Percentiles rank a stretch among this genome's conserved stretches.
Conservation (phyloP, 2,329 filamentous ascomycete genomes). For the Fusarium ramigenum region DNA sequence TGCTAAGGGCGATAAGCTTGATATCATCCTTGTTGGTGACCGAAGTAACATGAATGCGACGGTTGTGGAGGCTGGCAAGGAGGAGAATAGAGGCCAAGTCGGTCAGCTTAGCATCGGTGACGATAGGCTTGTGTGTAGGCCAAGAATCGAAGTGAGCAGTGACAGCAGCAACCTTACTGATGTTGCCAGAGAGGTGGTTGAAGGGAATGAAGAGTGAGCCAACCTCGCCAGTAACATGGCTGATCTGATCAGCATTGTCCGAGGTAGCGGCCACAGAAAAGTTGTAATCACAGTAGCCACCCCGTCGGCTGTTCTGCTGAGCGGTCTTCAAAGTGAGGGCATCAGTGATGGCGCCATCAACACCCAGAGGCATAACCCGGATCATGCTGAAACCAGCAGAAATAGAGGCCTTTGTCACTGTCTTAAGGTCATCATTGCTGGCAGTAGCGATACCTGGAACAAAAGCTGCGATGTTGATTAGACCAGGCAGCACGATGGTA, state of each 20-base stretch:
- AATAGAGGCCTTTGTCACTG: conserved; percentile 77
- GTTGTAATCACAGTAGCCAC: conserved; percentile 81
- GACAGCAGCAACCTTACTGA: conserved; percentile 83
- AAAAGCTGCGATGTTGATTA: conserved; percentile 84
- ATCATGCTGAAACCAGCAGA: conserved; percentile 83
- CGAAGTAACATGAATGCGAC: conserved; percentile 82
- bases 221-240: conserved; percentile 75
- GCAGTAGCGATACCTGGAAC: conserved; percentile 75
- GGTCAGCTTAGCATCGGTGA: conserved; percentile 83
- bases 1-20: conserved; percentile 77
- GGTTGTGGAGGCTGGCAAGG: conserved; percentile 79
- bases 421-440: conserved; percentile 73
- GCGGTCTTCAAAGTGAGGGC: conserved; percentile 75
- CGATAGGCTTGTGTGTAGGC: conserved; percentile 80
- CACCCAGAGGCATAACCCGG: conserved; percentile 78
- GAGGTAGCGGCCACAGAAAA: conserved; percentile 80
- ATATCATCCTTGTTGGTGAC: conserved; percentile 85
- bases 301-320: conserved; percentile 74
- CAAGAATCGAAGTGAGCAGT: conserved; percentile 82
- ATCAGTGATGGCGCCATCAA: conserved; percentile 78
- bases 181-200: conserved; percentile 83
- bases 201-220: conserved; percentile 86
- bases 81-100: conserved; percentile 84
- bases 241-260: conserved; percentile 78
- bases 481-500: conserved; percentile 75